Base-by-base conservation (phyloP, 768 basidiomycete species). In the Mycena amicta region DNA sequence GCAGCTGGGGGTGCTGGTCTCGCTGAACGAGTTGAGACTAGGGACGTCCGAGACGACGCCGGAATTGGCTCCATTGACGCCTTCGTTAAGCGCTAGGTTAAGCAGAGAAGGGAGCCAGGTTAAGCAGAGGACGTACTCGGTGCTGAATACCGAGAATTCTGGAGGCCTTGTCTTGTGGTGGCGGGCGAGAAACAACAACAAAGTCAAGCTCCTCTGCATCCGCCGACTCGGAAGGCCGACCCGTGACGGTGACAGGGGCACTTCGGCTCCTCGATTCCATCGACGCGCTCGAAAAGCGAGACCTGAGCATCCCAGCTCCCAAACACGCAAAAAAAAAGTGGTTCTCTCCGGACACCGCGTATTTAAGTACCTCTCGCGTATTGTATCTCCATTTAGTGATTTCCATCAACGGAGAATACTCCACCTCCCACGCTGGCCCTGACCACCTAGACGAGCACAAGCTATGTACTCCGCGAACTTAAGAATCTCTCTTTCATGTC, bases 11-110 rank as follows among this genome's bases (percentile, higher is more conserved):
- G 77, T 4, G 79, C 72, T 20, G 84, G 83, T 54, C 82, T 80
- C 43, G 79, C 80, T 20, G 87, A 89, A 67, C 84, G 87, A 54
- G 87, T 89, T 22, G 91, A 92, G 56, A 91, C 85, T 63, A 93
- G 82, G 39, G 90, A 92, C 52, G 82, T 88, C 66, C 91, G 84
- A 58, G 84, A 78, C 3, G 88, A 87, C 25, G 86, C 89, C 51
- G 90, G 90, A 64, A 92, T 88, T 62, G 91, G 91, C 68, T 92
- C 90, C 91, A 93, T 93, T 53, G 86, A 50, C 0, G 88, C 70
- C 78, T 45, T 8, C 5, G 8, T 13, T 8, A 23, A 45, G 43
- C 22, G 18, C 8, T 37, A 18, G 18, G 33, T 37, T 8, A 37
- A n/a, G n/a, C 33, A 37, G 33, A 45, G 22, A 8, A 23, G 20